Evolutionary conservation across 192 early-diverging fungal genomes (phyloP).

Genomic region (Backusella tarrabulga): DNA sequence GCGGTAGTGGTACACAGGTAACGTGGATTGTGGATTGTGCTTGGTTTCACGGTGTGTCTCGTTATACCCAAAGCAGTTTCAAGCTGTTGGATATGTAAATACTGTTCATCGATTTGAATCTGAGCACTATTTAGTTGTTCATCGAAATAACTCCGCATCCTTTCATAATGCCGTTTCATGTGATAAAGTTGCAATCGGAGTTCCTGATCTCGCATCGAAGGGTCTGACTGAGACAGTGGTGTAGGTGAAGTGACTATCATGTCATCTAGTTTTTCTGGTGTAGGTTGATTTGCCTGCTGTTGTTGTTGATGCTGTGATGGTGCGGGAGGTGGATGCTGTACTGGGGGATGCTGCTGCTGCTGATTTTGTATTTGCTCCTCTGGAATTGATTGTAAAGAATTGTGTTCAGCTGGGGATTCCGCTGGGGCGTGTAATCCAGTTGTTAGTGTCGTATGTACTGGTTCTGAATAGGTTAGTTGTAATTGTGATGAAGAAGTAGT

Average conservation of each 20-base stretch:
- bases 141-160: slow-evolving; percentile 1
- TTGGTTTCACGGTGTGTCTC: background rate
- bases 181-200: slow-evolving; percentile 5
- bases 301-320: background rate
- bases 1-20: background rate
- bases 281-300: background rate
- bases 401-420: background rate
- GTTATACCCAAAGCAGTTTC: background rate
- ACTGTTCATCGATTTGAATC: slow-evolving; percentile 15
- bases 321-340: background rate
- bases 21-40: background rate
- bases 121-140: slow-evolving; percentile 7
- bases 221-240: background rate
- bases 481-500: slow-evolving; percentile 11
- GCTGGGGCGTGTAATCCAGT: background rate
- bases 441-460: background rate
- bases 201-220: slow-evolving; percentile 4
- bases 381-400: background rate
- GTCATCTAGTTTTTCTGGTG: background rate
- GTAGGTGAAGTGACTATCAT: background rate
- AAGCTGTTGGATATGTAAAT: background rate
- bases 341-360: background rate
- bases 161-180: slow-evolving; percentile 12
- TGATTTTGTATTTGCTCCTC: background rate
- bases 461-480: slow-evolving; percentile 10